Evolutionary conservation across 768 basidiomycete genomes (phyloP), one percentile per base, ranked within the genome.

Genomic region (Rickenella mellea): DNA sequence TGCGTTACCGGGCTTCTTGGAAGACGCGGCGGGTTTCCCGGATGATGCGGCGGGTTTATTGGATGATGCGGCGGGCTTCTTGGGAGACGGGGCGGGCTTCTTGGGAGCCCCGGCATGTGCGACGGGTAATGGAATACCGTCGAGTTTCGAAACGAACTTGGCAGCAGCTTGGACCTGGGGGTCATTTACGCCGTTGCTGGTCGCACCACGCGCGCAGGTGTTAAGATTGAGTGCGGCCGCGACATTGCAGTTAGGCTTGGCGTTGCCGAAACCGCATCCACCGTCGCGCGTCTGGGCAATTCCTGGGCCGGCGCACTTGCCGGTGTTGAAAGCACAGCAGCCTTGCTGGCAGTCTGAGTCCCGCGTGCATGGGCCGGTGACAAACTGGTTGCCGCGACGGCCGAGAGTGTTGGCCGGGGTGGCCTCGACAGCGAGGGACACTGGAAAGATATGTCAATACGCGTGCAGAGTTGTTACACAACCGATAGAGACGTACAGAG

Each of bases 231-330:
- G 22, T 20, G 32, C 22, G 27, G 36, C 40, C 20, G 53, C 53
- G 20, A 46, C 53, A 38, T 45, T 47, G 47, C 48, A 43, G 49
- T 54, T 52, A 29, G 53, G 51, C 12, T 24, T 14, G 1, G 42
- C 24, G 32, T 36, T 42, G 14, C 53, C 53, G 47, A 39, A 41
- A 9, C 53, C 53, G 43, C 53, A 54, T 9, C 53, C 53, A 35
- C 53, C 53, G 27, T 45, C 52, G 27, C 43, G 42, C 41, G 45
- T 46, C 39, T 52, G 53, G 2, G 53, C 51, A 39, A 54, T 40
- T 35, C 45, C 46, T 6, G 51, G 39, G 27, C 51, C 53, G 6
- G 53, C 53, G 36, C 53, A 54, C 37, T 54, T 54, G 41, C 53
- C 53, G 29, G 31, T 35, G 25, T 25, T 39, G 53, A 54, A 54